Evolutionary conservation across 306 rosid genomes (phyloP), one percentile per base, ranked within the genome.

Genomic region (Benincasa hispida): DNA sequence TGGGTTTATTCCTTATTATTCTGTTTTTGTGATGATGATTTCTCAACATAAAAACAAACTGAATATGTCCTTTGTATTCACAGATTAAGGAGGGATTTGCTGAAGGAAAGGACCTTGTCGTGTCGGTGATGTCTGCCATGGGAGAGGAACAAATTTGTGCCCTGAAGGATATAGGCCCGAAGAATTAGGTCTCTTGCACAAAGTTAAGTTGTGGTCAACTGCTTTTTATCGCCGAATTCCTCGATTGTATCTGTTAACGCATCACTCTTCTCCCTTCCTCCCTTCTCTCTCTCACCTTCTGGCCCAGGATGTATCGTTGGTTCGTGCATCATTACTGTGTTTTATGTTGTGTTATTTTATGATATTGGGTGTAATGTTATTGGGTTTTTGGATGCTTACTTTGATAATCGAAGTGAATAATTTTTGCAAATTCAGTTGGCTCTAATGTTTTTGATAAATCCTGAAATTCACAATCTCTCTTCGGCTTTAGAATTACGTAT

Each of bases 61-160:
- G 54, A 24, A 72, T 28, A 10, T 10, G 10, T 6, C 1, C 6
- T 50, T 72, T 69, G 62, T 50, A 51, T 79, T 24, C 80, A 58
- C 74, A 81, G 85, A 77, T 83, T 47, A 76, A 80, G 53, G 79
- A 72, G 14, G 83, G 86, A 11, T 83, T 83, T 72, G 78, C 62
- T 14, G 83, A 83, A 27, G 86, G 79, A 10, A 80, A 79, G 57
- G 83, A 83, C 78, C 83, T 83, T 22, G 83, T 83, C 51, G 82
- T 82, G 65, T 74, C 85, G 9, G 85, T 82, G 30, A 82, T 82
- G 85, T 78, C 82, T 3, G 77, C 85, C 10, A 82, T 82, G 85
- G 85, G 86, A 42, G 83, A 79, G 67, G 86, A 83, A 22, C 83
- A 79, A 72, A 83, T 83, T 61, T 63, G 79, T 77, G 86, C 79